Conservation (phyloP, 495 filamentous ascomycete species). For the Aspergillus mulundensis region DNA sequence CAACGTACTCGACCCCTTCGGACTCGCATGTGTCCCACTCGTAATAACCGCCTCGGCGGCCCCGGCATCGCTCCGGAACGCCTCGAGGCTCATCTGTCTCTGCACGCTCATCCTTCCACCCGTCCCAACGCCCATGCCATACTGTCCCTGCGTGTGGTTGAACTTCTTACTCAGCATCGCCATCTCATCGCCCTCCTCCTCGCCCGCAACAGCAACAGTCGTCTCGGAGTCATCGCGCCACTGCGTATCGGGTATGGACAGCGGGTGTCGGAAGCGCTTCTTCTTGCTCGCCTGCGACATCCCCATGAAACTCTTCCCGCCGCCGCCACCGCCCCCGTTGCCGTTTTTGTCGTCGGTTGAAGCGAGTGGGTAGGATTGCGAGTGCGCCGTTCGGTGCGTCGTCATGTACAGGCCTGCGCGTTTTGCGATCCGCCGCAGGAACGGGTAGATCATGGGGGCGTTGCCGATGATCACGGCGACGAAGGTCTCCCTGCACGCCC, state of each 20-base stretch:
- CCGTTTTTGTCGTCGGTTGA: constrained; percentile 16
- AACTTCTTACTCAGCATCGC: background rate
- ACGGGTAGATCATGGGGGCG: constrained; percentile 56
- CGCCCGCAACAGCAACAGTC: constrained; percentile 13
- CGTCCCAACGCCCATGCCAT: background rate
- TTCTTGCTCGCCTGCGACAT: constrained; percentile 20
- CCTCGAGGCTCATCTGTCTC: background rate
- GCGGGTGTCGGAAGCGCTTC: constrained; percentile 31
- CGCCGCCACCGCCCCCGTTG: background rate
- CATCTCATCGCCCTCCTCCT: constrained; percentile 1
- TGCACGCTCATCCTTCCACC: background rate
- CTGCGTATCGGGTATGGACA: constrained; percentile 38
- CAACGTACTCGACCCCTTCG: background rate
- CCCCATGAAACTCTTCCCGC: background rate
- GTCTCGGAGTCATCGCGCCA: constrained; percentile 24
- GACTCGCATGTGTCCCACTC: constrained; percentile 3
- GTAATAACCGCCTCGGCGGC: background rate
- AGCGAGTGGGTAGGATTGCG: constrained; percentile 29
- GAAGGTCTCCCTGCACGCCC: constrained; percentile 62
- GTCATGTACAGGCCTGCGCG: constrained; percentile 30
- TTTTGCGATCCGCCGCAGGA: constrained; percentile 37
- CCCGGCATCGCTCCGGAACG: background rate
- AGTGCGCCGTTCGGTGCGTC: background rate
- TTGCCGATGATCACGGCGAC: constrained; percentile 58
- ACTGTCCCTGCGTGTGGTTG: background rate